Evolutionary conservation across 805 yeast genomes (phyloP).

Genomic region (Saturnispora diversa): DNA sequence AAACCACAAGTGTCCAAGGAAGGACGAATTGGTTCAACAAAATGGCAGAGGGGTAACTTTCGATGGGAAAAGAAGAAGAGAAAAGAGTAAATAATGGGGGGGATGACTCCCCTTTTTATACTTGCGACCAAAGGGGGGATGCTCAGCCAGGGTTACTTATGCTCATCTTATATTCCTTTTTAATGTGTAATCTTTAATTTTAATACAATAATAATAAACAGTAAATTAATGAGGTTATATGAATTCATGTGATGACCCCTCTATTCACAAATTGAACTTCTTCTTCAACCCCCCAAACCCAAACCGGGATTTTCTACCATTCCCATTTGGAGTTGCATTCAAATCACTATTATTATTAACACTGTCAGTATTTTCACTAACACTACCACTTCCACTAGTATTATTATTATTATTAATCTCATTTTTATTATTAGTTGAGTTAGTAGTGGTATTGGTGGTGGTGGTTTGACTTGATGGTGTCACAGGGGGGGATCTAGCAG

Average conservation of each 20-base stretch:
- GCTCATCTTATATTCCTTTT: too few relatives aligned
- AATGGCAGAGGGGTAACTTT: conserved; percentile 15
- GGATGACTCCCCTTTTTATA: background rate
- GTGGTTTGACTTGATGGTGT: background rate
- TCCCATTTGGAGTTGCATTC: background rate
- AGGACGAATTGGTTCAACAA: background rate
- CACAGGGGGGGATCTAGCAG: conserved; percentile 11
- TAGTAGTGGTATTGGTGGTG: background rate
- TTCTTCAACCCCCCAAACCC: conserved; percentile 13
- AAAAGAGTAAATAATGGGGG: background rate
- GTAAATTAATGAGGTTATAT: too few relatives aligned
- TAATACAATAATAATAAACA: too few relatives aligned
- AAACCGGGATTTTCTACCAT: conserved; percentile 5
- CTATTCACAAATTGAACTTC: conserved; percentile 7
- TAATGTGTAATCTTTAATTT: too few relatives aligned
- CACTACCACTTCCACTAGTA: background rate
- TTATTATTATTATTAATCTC: background rate
- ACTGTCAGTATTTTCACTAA: background rate
- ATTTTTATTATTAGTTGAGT: background rate
- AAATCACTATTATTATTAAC: too few relatives aligned
- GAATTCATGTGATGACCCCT: too few relatives aligned
- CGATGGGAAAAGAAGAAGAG: conserved; percentile 12
- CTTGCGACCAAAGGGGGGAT: too few relatives aligned
- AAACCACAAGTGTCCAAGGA: background rate
- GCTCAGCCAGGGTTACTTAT: too few relatives aligned